A percentile compares a stretch with the other conserved stretches of the same genome.
phyloP scores from a whole-genome alignment of 1,139 yeast genomes.

The Taphrina deformans region DNA sequence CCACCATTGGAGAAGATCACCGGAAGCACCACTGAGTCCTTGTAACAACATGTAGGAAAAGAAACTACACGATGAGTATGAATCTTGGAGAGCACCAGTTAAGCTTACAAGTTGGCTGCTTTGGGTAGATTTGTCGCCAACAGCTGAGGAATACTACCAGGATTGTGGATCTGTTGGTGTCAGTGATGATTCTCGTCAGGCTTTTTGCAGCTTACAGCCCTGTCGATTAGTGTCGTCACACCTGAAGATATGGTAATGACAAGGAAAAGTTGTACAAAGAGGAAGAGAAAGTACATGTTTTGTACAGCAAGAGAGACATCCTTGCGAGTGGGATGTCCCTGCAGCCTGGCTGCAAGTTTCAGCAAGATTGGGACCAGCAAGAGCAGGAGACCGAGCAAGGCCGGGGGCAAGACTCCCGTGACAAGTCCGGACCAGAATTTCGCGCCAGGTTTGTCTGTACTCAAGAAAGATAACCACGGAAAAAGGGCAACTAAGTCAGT shows the following conservation, averaged over 20 bases:
- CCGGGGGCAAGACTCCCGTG: constrained; percentile 83
- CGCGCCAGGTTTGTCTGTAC: constrained; percentile 41
- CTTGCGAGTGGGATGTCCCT: constrained; percentile 72
- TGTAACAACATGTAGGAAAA: constrained; percentile 67
- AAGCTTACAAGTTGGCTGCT: constrained; percentile 67
- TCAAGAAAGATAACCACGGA: constrained; percentile 68
- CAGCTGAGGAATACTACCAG: constrained; percentile 57
- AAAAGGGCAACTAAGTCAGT: constrained; percentile 66
- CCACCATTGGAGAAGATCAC: constrained; percentile 73
- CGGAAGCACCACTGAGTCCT: constrained; percentile 79
- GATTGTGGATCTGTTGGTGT: constrained; percentile 67
- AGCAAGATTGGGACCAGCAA: constrained; percentile 77
- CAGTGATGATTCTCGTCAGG: neutral
- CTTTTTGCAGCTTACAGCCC: neutral
- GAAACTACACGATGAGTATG: constrained; percentile 43
- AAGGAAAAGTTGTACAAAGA: constrained; percentile 78
- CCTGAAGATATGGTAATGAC: constrained; percentile 81
- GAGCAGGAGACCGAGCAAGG: constrained; percentile 80
- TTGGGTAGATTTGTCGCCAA: constrained; percentile 77
- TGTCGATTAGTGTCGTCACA: constrained; percentile 65
- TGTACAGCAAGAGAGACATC: constrained; percentile 79
- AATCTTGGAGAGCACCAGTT: neutral
- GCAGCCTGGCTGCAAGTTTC: constrained; percentile 55
- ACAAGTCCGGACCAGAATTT: constrained; percentile 77
- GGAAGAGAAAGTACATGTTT: constrained; percentile 83